Evolutionary conservation across 225 moss, liverwort and hornwort genomes (phyloP).

Genomic region (Ulota crispa): DNA sequence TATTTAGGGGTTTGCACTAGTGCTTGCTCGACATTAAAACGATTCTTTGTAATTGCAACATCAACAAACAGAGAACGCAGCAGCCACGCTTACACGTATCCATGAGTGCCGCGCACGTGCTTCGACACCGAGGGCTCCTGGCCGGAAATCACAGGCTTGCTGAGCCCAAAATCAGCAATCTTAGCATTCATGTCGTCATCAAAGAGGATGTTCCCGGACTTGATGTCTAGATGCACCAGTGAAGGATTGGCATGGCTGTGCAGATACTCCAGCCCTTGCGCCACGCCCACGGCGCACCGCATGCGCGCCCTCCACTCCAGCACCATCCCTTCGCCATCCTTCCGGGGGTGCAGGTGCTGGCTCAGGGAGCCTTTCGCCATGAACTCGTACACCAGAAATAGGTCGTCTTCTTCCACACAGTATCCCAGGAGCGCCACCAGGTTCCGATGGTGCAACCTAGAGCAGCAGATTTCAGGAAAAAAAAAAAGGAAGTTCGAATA

Average conservation of each 20-base stretch:
- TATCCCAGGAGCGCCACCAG: conserved; percentile 43
- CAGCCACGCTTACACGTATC: conserved; percentile 40
- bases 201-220: conserved; percentile 51
- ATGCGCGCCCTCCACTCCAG: conserved; percentile 51
- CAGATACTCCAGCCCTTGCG: conserved; percentile 56
- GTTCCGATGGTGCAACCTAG: conserved; percentile 44
- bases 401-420: conserved; percentile 49
- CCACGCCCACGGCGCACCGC: conserved; percentile 56
- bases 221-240: conserved; percentile 57
- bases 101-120: conserved; percentile 48
- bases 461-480: background rate
- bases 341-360: conserved; percentile 43
- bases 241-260: conserved; percentile 57
- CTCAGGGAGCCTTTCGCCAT: conserved; percentile 49
- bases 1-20: background rate
- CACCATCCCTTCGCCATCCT: conserved; percentile 33
- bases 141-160: conserved; percentile 42
- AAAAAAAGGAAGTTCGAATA: background rate
- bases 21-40: background rate
- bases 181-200: conserved; percentile 52
- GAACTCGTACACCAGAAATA: conserved; percentile 57
- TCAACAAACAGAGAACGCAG: background rate
- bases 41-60: background rate
- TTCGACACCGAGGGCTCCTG: conserved; percentile 38
- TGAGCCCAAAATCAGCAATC: conserved; percentile 57